These are phyloP conservation scores for Piloderma croceum DNA, from an alignment of 768 basidiomycete genomes.

Conservation along the genomic window DNA sequence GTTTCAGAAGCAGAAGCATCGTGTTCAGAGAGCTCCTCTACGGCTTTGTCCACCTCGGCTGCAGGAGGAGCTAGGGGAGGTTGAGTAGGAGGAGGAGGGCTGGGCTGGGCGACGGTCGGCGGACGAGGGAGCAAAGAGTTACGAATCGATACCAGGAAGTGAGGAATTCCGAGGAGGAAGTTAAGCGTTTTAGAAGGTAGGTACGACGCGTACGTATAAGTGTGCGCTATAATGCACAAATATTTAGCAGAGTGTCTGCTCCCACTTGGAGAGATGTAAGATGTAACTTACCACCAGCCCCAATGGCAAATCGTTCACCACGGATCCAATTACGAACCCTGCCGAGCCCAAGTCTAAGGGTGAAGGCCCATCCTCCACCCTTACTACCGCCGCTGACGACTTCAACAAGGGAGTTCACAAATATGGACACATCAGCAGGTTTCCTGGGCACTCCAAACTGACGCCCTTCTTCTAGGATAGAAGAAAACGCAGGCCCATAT, in stretches of 20 bases:
- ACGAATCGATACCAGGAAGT: constrained; percentile 55
- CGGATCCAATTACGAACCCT: constrained; percentile 50
- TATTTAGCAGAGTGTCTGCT: not conserved
- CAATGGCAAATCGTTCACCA: constrained; percentile 66
- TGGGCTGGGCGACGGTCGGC: constrained; percentile 35
- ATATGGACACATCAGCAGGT: constrained; percentile 51
- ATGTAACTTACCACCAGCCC: constrained; percentile 64
- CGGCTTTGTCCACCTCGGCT: constrained; percentile 6
- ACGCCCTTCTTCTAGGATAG: constrained; percentile 34
- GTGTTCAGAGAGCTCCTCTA: constrained; percentile 4
- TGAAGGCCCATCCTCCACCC: constrained; percentile 37
- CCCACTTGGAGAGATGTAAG: constrained; percentile 1
- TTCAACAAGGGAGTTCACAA: constrained; percentile 53
- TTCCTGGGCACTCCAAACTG: constrained; percentile 41
- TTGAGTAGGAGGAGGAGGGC: constrained; percentile 26
- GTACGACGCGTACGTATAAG: constrained; percentile 64
- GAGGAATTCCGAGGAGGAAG: constrained; percentile 58
- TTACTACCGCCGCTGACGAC: constrained; percentile 54
- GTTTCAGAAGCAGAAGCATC: constrained; percentile 31
- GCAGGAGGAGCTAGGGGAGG: constrained; percentile 10
- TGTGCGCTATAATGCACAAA: constrained; percentile 43
- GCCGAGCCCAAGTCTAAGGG: constrained; percentile 42
- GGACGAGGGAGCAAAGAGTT: constrained; percentile 53
- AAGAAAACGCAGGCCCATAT: constrained; percentile 64
- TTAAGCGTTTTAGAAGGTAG: constrained; percentile 66